These are phyloP conservation scores for Ophiostoma sp. DNA, from an alignment of 2,329 filamentous ascomycete species.

Conservation along the genomic window DNA sequence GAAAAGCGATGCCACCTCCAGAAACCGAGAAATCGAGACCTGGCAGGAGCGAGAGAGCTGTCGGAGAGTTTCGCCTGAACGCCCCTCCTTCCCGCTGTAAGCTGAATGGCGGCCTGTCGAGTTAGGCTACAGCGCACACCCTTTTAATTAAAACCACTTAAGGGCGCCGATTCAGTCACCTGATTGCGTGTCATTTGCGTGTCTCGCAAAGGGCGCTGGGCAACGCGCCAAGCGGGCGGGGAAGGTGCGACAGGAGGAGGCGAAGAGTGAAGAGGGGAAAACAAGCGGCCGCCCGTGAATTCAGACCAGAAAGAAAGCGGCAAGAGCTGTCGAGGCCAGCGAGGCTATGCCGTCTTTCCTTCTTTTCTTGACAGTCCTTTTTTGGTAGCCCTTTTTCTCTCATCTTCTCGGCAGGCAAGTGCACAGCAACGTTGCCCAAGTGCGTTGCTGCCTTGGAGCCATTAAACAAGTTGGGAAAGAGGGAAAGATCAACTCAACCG, in stretches of 20 bases:
- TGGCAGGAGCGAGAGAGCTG: not conserved
- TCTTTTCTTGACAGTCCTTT: no score
- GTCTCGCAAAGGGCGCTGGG: constrained; percentile 20
- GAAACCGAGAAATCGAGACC: not conserved
- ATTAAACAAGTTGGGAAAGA: not conserved
- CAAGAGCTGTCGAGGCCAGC: not conserved
- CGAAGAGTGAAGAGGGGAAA: not conserved
- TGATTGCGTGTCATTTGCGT: constrained; percentile 26
- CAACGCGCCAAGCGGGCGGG: constrained; percentile 3
- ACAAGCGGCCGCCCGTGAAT: not conserved
- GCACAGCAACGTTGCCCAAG: not conserved
- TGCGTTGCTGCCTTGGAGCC: not conserved
- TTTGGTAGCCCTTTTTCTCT: not conserved
- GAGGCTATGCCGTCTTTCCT: not conserved
- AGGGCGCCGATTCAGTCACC: constrained; percentile 19
- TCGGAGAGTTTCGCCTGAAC: not conserved
- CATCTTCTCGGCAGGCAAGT: not conserved
- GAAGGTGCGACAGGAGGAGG: not conserved
- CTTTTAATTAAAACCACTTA: not conserved
- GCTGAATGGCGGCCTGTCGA: not conserved
- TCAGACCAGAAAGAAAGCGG: not conserved
- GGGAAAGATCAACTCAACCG: not conserved
- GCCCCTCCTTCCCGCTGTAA: not conserved
- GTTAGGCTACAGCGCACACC: not conserved
- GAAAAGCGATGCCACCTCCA: not conserved